These are phyloP conservation scores for Salix viminalis DNA, from an alignment of 345 rosid species.

Conservation along the genomic window DNA sequence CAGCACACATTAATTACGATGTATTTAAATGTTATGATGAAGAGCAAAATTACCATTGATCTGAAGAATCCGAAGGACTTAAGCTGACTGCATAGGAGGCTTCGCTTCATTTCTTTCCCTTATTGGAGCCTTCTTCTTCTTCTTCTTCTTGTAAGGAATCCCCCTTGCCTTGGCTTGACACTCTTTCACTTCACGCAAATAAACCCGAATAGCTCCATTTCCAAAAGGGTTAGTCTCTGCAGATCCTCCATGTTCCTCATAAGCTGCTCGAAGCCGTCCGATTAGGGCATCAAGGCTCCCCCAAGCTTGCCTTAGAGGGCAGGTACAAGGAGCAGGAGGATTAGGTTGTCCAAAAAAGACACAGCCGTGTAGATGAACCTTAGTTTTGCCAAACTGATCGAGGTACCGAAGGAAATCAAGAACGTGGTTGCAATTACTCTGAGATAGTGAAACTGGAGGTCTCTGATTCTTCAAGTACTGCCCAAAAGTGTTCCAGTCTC, in stretches of 20 bases:
- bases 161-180: constrained; percentile 84
- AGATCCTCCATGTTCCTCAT: constrained; percentile 70
- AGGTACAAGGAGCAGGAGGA: constrained; percentile 82
- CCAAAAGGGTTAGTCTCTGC: constrained; percentile 73
- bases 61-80: constrained; percentile 21
- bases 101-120: constrained; percentile 30
- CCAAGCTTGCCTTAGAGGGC: constrained; percentile 84
- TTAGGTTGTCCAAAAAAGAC: constrained; percentile 77
- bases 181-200: constrained; percentile 68
- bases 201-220: constrained; percentile 68
- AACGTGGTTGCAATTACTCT: constrained; percentile 57
- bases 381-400: constrained; percentile 82
- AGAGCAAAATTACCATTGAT: constrained; percentile 26
- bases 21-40: neutral
- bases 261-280: constrained; percentile 82
- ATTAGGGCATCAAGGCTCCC: constrained; percentile 87
- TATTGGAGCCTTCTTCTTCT: constrained; percentile 54
- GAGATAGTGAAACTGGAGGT: constrained; percentile 52
- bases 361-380: constrained; percentile 69
- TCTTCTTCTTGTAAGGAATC: constrained; percentile 73
- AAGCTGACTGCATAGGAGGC: constrained; percentile 22
- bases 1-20: neutral
- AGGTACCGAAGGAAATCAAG: constrained; percentile 71
- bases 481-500: constrained; percentile 87
- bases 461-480: constrained; percentile 75